phyloP scores from a whole-genome alignment of 805 yeast genomes.

The Candida palmyrensis region DNA sequence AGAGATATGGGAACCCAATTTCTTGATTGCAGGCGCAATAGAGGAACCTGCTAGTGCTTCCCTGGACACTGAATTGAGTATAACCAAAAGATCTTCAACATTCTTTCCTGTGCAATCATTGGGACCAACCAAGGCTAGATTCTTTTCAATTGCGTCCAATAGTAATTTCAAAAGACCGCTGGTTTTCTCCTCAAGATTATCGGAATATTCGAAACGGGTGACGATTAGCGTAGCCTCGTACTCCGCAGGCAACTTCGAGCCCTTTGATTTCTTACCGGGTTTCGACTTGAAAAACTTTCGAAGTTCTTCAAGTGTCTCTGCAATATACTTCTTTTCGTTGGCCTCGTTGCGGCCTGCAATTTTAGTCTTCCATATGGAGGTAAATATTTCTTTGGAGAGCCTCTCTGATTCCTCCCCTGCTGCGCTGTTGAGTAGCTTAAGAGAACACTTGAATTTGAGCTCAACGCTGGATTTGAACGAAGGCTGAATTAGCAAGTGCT shows the following conservation, averaged over 20 bases:
- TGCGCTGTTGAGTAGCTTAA: slow-evolving; percentile 11
- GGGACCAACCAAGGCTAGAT: no score
- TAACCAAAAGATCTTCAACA: no score
- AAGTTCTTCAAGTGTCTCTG: not conserved
- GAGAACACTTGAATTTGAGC: slow-evolving; percentile 23
- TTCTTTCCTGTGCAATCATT: no score
- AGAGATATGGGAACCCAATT: not conserved
- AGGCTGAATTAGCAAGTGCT: slow-evolving; percentile 43
- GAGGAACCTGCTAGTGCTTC: no score
- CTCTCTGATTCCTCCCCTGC: slow-evolving; percentile 6
- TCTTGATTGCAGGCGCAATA: slow-evolving; percentile 1
- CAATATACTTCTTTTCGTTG: not conserved
- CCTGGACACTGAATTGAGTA: no score
- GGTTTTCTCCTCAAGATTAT: not conserved
- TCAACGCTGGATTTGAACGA: slow-evolving; percentile 53
- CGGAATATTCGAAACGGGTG: not conserved
- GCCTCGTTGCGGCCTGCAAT: not conserved
- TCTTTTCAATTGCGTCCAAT: no score
- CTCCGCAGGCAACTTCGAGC: not conserved
- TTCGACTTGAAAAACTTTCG: not conserved
- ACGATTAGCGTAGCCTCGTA: not conserved
- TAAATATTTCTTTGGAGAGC: not conserved
- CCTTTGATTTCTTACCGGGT: not conserved
- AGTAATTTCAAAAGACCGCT: no score
- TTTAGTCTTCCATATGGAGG: not conserved